phyloP scores from a whole-genome alignment of 306 rosid species.

The Lathyrus sativus region DNA sequence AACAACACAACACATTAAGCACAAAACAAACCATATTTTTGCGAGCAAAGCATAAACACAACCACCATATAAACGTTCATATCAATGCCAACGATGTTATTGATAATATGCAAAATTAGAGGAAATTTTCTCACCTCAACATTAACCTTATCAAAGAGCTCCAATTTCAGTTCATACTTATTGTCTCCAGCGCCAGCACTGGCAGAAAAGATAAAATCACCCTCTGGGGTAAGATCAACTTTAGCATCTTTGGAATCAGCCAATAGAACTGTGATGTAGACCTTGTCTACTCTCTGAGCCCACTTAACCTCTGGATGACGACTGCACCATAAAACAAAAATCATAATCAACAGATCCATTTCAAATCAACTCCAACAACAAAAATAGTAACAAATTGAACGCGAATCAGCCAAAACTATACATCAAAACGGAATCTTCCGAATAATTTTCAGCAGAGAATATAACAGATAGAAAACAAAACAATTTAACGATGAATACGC shows the following conservation, averaged over 20 bases:
- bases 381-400: not conserved
- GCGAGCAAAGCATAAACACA: slow-evolving; percentile 8
- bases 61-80: not conserved
- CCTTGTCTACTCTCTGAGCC: slow-evolving; percentile 96
- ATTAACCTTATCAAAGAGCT: slow-evolving; percentile 88
- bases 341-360: not conserved
- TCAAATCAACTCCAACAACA: not conserved
- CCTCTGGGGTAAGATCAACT: slow-evolving; percentile 89
- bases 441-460: not conserved
- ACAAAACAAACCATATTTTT: not conserved
- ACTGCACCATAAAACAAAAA: slow-evolving; percentile 45
- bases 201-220: slow-evolving; percentile 68
- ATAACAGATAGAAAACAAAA: not conserved
- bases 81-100: not conserved
- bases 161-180: slow-evolving; percentile 72
- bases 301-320: slow-evolving; percentile 99
- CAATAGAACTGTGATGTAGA: slow-evolving; percentile 74
- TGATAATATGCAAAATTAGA: not conserved
- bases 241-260: slow-evolving; percentile 81
- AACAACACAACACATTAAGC: slow-evolving; percentile 2
- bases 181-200: slow-evolving; percentile 73
- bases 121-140: slow-evolving; percentile 61
- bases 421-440: not conserved
- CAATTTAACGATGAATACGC: slow-evolving; percentile 17
- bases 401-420: not conserved